Base-by-base conservation (phyloP, 2,329 filamentous ascomycete genomes). In the Macroventuria anomochaeta region DNA sequence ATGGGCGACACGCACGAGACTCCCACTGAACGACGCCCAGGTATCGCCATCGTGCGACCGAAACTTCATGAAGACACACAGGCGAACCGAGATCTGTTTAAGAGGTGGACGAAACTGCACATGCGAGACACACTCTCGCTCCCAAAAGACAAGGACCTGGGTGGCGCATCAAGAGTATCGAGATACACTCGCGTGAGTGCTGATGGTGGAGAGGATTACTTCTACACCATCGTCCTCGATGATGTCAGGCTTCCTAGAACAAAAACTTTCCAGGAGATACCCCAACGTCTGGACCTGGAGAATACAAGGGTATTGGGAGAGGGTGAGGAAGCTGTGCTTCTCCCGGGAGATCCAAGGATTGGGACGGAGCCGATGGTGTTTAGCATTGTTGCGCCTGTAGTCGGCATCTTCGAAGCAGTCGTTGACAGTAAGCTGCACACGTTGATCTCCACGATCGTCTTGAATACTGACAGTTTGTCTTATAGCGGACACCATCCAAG, bases 271-370 rank as follows among this genome's bases (percentile, higher is more conserved):
- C 32, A 32, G 20, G 32, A 32, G 2, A n/a, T 46, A 13, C 23
- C 33, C 10, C 32, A 52, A 20, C 48, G 38, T 2, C 20, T 61
- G 18, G 55, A 61, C 29, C 31, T 61, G 3, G 58, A 58, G 40
- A 55, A 51, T 12, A 53, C 51, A 11, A 33, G 58, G 18, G 31
- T 13, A 10, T 15, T 58, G 25, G 13, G n/a, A 3, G 40, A 51
- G 5, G 55, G 44, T 2, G 55, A 55, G 31, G 49, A 44, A 26
- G 20, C 51, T 13, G 51, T 58, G 13, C 13, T 48, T 2, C n/a
- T 8, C 18, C 5, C 20, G 7, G 34, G 40, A 1, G 40, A 55
- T 33, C n/a, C 21, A 3, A 46, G 33, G 11, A 5, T 26, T 5
- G 52, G 44, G 5, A 48, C 46, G 23, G 42, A 42, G 7, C 40